Evolutionary conservation across 768 basidiomycete genomes (phyloP), one percentile per base, ranked within the genome.

Genomic region (Butyriboletus loyo): DNA sequence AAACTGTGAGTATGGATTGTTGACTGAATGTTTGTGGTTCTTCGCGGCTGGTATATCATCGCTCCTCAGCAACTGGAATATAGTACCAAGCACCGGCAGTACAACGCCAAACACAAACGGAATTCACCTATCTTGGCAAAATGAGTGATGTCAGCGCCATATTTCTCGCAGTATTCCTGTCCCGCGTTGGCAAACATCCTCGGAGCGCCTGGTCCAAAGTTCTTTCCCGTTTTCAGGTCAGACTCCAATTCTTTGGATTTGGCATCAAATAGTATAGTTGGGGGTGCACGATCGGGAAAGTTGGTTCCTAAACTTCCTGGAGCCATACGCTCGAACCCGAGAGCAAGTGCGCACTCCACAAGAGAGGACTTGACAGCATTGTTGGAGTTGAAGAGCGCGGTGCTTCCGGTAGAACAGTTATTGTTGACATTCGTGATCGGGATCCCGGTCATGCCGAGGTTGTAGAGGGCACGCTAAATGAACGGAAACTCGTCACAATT

Each of bases 1-100:
- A 68, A 94, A 94, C 65, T 94, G 92, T 0, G 88, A 86, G 59
- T 93, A 94, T 0, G 89, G 89, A 59, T 94, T 92, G 50, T 87
- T 86, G 50, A 85, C 64, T 0, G 88, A 88, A 66, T 93, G 90
- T 52, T 77, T 81, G 65, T 92, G 90, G 60, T 90, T 92, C 76
- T 94, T 92, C 21, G 86, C 81, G 27, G 88, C 89, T 89, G 52
- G 42, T 13, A n/a, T 37, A 21, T 22, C 46, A 46, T 19, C 22
- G 7, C 28, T 19, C 9, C 28, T 60, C 21, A 63, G 55, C 42
- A 47, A 50, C 11, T 3, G 5, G 13, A 35, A 31, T 35, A 32
- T 22, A 10, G 44, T 11, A 19, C 28, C 45, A 37, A 36, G 28
- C 34, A 30, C 3, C 4, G 4, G 25, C 3, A 30, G 10, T 37